Evolutionary conservation across 768 basidiomycete species (phyloP).

Genomic region (Pleurotus sapidus): DNA sequence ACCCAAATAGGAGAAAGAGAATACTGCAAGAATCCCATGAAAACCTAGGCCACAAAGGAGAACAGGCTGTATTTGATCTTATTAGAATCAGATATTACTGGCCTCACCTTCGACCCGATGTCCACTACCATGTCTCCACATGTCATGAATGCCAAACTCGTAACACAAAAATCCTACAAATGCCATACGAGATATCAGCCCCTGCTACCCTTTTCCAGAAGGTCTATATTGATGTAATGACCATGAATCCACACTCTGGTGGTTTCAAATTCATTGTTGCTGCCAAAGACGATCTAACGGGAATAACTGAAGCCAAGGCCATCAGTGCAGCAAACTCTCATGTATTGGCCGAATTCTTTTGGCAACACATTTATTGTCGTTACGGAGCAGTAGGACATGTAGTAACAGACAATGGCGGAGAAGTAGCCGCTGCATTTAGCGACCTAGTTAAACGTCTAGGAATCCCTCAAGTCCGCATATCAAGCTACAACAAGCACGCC

Average conservation of each 20-base stretch:
- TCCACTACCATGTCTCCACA: too few relatives aligned
- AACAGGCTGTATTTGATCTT: conserved; percentile 11
- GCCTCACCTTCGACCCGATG: conserved; percentile 12
- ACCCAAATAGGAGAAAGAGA: conserved; percentile 5
- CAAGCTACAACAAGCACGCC: conserved; percentile 30
- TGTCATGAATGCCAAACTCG: too few relatives aligned
- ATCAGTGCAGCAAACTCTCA: too few relatives aligned
- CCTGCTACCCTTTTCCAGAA: too few relatives aligned
- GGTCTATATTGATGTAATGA: too few relatives aligned
- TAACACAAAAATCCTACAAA: too few relatives aligned
- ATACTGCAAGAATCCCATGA: conserved; percentile 20
- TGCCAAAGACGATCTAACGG: too few relatives aligned
- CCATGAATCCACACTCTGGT: too few relatives aligned
- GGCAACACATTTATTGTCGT: conserved; percentile 28
- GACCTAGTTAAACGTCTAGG: conserved; percentile 1
- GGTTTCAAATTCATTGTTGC: too few relatives aligned
- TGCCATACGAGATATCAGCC: too few relatives aligned
- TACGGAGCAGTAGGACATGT: conserved; percentile 24
- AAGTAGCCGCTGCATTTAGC: conserved; percentile 17
- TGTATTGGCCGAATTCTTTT: conserved; percentile 22
- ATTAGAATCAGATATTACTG: conserved; percentile 21
- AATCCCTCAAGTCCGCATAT: conserved; percentile 25
- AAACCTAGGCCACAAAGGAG: conserved; percentile 20
- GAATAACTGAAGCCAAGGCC: too few relatives aligned
- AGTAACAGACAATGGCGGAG: conserved; percentile 27